phyloP scores from a whole-genome alignment of 192 early-diverging fungal genomes.

The Linnemannia hyalina region DNA sequence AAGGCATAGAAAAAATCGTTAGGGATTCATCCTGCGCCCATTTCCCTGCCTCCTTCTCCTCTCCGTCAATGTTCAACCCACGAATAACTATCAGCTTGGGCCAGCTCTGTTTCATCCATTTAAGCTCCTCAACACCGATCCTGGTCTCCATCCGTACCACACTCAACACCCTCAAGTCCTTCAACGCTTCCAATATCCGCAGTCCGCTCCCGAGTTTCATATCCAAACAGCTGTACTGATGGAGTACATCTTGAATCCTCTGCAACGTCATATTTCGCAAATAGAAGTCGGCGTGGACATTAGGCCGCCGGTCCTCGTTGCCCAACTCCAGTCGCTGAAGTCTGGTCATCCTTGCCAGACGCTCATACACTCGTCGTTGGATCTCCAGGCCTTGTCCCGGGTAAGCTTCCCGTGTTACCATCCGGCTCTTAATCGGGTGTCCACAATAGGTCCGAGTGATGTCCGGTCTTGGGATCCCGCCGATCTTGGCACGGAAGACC shows the following conservation, averaged over 20 bases:
- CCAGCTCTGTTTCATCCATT: neutral
- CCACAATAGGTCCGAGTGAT: neutral
- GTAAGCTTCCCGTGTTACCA: neutral
- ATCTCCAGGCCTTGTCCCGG: neutral
- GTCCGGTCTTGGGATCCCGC: neutral
- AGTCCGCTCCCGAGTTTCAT: constrained; percentile 2
- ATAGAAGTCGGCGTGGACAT: no score
- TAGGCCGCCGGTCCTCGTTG: neutral
- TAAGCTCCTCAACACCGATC: neutral
- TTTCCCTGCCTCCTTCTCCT: no score
- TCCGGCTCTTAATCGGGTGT: no score
- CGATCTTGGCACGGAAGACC: neutral
- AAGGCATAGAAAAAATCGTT: no score
- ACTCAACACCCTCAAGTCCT: neutral
- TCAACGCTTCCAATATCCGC: neutral
- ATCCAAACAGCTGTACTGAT: neutral
- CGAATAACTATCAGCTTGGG: neutral
- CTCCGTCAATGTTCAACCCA: no score
- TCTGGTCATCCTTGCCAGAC: neutral
- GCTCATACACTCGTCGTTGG: neutral
- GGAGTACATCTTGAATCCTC: no score
- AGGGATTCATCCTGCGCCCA: no score
- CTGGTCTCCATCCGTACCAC: neutral
- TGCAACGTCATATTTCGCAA: no score
- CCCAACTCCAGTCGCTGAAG: neutral